phyloP scores from a whole-genome alignment of 441 rosid species.

The Adansonia grandidieri region DNA sequence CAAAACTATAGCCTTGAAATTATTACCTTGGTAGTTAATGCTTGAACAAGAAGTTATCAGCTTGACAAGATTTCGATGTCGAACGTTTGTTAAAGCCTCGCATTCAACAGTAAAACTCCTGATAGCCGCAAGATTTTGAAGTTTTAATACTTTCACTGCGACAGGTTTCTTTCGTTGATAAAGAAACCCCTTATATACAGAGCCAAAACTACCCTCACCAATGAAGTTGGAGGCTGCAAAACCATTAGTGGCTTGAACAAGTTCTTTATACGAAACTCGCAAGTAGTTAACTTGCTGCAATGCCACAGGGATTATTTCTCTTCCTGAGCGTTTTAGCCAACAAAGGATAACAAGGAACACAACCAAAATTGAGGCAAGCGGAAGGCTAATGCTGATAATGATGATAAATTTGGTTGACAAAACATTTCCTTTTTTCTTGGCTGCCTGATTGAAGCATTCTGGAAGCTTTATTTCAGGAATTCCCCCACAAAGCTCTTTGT shows the following conservation, averaged over 20 bases:
- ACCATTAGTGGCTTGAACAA: not conserved
- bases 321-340: not conserved
- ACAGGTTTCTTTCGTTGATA: not conserved
- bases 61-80: not conserved
- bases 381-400: not conserved
- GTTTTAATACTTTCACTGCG: constrained; percentile 10
- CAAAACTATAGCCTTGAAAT: not conserved
- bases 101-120: not conserved
- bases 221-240: not conserved
- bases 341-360: not conserved
- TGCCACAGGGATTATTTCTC: not conserved
- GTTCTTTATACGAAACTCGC: constrained; percentile 3
- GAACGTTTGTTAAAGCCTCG: not conserved
- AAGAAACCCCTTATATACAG: constrained; percentile 12
- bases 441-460: constrained; percentile 18
- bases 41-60: constrained; percentile 13
- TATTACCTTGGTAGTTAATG: not conserved
- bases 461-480: constrained; percentile 25
- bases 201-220: constrained; percentile 6
- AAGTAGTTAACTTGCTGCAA: not conserved
- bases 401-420: not conserved
- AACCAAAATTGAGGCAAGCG: not conserved
- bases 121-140: not conserved
- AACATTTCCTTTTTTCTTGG: not conserved
- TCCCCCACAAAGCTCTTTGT: constrained; percentile 38